A percentile compares a stretch with the other conserved stretches of the same genome.
These are phyloP conservation scores for Yamadazyma jaroonii DNA, from an alignment of 1,139 yeast genomes.

Conservation along the genomic window DNA sequence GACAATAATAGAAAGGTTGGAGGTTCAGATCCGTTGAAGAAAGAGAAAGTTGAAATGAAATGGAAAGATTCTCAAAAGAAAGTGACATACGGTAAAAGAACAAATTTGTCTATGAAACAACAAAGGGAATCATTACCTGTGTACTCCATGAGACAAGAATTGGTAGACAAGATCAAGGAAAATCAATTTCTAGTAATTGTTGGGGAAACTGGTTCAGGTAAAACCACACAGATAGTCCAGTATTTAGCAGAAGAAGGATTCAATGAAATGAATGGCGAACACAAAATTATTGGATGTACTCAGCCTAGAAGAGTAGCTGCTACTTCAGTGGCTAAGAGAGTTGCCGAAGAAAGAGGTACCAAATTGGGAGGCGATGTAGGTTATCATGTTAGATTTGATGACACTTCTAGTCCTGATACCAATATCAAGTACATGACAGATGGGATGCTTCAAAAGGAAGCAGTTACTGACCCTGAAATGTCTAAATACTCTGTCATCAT, in stretches of 20 bases:
- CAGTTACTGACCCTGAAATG: slow-evolving; percentile 71
- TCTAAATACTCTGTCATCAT: slow-evolving; percentile 75
- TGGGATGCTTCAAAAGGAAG: slow-evolving; percentile 89
- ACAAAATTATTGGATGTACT: slow-evolving; percentile 69
- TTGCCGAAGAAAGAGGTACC: slow-evolving; percentile 77
- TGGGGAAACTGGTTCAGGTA: slow-evolving; percentile 50
- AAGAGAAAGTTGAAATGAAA: slow-evolving; percentile 5
- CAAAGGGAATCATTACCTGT: slow-evolving; percentile 78
- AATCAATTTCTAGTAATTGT: slow-evolving; percentile 47
- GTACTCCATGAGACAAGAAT: slow-evolving; percentile 53
- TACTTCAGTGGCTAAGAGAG: slow-evolving; percentile 88
- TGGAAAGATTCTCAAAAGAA: slow-evolving; percentile 41
- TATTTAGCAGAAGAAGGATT: slow-evolving; percentile 39
- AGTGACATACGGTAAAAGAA: slow-evolving; percentile 53
- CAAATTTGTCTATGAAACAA: slow-evolving; percentile 52
- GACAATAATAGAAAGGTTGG: slow-evolving; percentile 36
- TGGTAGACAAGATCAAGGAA: slow-evolving; percentile 53
- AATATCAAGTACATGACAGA: slow-evolving; percentile 79
- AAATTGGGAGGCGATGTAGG: slow-evolving; percentile 80
- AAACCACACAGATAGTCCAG: slow-evolving; percentile 42
- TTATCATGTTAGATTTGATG: slow-evolving; percentile 85
- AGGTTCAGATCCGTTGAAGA: slow-evolving; percentile 42
- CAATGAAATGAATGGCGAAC: slow-evolving; percentile 18
- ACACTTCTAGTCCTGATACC: slow-evolving; percentile 55
- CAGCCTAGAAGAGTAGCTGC: slow-evolving; percentile 98